Base-by-base conservation (phyloP, 2,329 filamentous ascomycete genomes). In the Emmonsiellopsis sp. region DNA sequence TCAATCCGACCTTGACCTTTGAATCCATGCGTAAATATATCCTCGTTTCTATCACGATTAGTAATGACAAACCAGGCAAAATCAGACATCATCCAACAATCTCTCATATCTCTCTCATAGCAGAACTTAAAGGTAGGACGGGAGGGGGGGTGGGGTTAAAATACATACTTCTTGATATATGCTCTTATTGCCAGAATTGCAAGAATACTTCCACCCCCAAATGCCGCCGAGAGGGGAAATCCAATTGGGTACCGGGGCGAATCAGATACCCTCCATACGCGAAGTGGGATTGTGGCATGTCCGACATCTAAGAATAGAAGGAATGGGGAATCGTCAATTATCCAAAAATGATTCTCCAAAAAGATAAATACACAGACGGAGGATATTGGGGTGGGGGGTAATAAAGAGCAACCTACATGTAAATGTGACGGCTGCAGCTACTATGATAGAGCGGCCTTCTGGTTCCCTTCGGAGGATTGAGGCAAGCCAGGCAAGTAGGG, bases 271-370 rank as follows among this genome's bases (percentile, higher is more conserved):
- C 53, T 52, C 58, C 58, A 60, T 42, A 51, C 56, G 10, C 56
- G 53, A 32, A 60, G 56, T 9, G 58, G 57, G 37, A 60, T 59
- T 13, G 57, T 58, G n/a, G 57, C 58, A 53, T 60, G 57, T 43
- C 57, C 53, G 32, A 58, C 49, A 39, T 60, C 43, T 45, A 31
- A 11, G 21, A 31, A 5, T 10, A 10, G 21, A 27, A 27, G 5
- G 21, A 5, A 27, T 27, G 39, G 39, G 11, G 11, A 42, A 42
- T 14, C 39, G 3, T 14, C 39, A 13, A 6, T 14, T 14, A 13
- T 13, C 14, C 39, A 42, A 14, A 14, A 5, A 3, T 5, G 21
- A 27, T 27, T 3, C 21, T 27, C 21, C 21, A 27, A 27, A 27
- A 5, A 27, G 21, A 27, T 27, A 27, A 27, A 27, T 27, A 27